Evolutionary conservation across 352 stramenopile species (phyloP).

Genomic region (Thraustotheca clavata): DNA sequence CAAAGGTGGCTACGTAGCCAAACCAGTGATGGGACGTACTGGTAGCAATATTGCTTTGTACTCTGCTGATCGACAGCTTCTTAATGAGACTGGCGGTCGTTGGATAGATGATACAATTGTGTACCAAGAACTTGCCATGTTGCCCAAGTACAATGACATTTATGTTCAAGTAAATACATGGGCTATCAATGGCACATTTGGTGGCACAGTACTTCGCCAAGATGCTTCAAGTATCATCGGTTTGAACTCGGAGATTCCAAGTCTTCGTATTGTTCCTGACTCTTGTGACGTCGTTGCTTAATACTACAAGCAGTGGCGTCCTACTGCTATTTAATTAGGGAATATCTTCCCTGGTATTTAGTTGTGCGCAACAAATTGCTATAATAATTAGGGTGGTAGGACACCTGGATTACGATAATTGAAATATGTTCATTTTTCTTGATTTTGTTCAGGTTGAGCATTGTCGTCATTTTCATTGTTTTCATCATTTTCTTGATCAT

Average conservation of each 20-base stretch:
- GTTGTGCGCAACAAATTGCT: no score
- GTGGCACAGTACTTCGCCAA: constrained; percentile 17
- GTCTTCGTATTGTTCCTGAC: constrained; percentile 13
- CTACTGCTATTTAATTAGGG: no score
- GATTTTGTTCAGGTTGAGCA: constrained; percentile 2
- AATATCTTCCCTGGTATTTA: no score
- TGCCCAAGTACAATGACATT: constrained; percentile 6
- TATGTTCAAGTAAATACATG: constrained; percentile 22
- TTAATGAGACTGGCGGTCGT: constrained; percentile 19
- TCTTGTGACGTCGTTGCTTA: background rate
- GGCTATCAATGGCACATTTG: constrained; percentile 16
- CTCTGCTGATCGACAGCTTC: background rate
- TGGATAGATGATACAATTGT: constrained; percentile 20
- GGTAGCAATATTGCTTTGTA: constrained; percentile 20
- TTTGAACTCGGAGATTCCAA: constrained; percentile 17
- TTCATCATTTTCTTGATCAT: constrained; percentile 23
- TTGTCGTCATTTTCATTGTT: constrained; percentile 26
- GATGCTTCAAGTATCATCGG: constrained; percentile 17
- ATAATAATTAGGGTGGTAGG: no score
- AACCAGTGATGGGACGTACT: constrained; percentile 20
- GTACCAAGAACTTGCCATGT: constrained; percentile 21
- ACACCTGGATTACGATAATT: no score
- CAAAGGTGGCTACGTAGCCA: constrained; percentile 5
- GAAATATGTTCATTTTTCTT: background rate
- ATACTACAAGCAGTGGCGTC: no score